Conservation (phyloP, 257 asterid genomes). For the Lantana camara region DNA sequence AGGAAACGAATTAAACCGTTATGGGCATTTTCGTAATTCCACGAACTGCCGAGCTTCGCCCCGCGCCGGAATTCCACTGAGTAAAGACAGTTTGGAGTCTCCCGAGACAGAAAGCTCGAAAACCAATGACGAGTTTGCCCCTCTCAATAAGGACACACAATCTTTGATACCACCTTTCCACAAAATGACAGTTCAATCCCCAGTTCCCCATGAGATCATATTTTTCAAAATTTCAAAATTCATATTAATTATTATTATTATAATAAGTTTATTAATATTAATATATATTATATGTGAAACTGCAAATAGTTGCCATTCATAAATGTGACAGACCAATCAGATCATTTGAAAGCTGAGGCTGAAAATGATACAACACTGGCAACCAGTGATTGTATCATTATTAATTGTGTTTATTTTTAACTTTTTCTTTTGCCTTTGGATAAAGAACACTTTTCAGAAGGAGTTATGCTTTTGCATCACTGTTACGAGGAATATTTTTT, state of each 20-base stretch:
- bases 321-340: conserved; percentile 32
- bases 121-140: conserved; percentile 49
- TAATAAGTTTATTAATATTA: neutral
- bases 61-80: conserved; percentile 55
- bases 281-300: neutral
- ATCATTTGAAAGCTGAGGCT: conserved; percentile 27
- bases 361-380: conserved; percentile 38
- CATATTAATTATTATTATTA: no score
- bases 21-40: conserved; percentile 38
- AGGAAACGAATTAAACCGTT: conserved; percentile 45
- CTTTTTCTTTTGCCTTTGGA: neutral
- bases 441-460: neutral
- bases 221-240: conserved; percentile 45
- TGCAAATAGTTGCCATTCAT: conserved; percentile 18
- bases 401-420: neutral
- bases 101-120: conserved; percentile 52
- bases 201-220: conserved; percentile 26
- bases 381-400: conserved; percentile 2
- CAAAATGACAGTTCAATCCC: conserved; percentile 55
- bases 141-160: conserved; percentile 37
- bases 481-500: neutral
- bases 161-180: conserved; percentile 26
- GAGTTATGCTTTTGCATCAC: neutral
- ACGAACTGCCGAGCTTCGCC: conserved; percentile 26
- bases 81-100: conserved; percentile 39